Conservation (phyloP, 2,329 filamentous ascomycete species). For the Colletotrichum sp. region DNA sequence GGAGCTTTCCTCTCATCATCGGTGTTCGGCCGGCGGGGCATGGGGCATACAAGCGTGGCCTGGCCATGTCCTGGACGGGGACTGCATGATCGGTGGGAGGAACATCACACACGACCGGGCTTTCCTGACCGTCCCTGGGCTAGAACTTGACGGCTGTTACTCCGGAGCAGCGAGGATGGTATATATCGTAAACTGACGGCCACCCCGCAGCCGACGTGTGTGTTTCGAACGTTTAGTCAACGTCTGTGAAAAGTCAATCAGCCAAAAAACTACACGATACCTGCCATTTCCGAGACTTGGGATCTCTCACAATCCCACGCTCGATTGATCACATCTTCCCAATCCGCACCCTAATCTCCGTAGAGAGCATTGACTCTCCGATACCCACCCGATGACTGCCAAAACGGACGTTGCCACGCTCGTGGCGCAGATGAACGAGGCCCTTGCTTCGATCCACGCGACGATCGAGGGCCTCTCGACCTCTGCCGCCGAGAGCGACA, state of each 20-base stretch:
- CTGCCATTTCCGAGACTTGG: background rate
- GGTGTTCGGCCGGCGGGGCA: background rate
- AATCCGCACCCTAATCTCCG: background rate
- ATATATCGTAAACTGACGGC: slow-evolving; percentile 15
- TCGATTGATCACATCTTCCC: background rate
- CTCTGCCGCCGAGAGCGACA: slow-evolving; percentile 32
- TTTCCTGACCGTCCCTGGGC: background rate
- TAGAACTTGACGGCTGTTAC: background rate
- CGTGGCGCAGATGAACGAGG: slow-evolving; percentile 48
- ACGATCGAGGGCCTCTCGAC: slow-evolving; percentile 39
- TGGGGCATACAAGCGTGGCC: background rate
- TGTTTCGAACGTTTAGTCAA: background rate
- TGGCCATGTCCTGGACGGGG: background rate
- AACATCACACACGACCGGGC: slow-evolving; percentile 5
- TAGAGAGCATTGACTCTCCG: background rate
- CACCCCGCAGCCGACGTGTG: background rate
- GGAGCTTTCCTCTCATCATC: background rate
- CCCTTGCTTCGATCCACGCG: slow-evolving; percentile 41
- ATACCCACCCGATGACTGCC: slow-evolving; percentile 5
- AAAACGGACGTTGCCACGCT: slow-evolving; percentile 41
- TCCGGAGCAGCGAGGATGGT: slow-evolving; percentile 1
- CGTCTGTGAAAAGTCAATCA: background rate
- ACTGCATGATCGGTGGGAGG: slow-evolving; percentile 9
- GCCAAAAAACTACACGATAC: background rate
- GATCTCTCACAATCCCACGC: background rate